Conservation (phyloP, 768 basidiomycete species). For the Leccinum subgranulosum region DNA sequence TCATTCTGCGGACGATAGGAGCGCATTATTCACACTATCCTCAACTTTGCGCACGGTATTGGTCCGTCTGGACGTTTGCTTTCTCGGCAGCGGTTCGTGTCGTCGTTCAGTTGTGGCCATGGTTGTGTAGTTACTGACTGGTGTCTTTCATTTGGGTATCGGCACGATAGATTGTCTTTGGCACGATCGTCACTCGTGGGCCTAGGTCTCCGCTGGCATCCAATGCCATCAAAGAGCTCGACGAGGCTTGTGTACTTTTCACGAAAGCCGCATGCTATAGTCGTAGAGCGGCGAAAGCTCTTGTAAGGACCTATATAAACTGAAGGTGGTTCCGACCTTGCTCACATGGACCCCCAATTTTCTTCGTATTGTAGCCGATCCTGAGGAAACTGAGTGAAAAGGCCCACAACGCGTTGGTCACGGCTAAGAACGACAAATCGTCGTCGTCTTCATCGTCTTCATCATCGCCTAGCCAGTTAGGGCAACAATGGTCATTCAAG, state of each 20-base stretch:
- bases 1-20: slow-evolving; percentile 49
- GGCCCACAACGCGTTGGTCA: slow-evolving; percentile 53
- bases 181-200: slow-evolving; percentile 72
- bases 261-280: slow-evolving; percentile 55
- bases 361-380: slow-evolving; percentile 40
- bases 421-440: slow-evolving; percentile 36
- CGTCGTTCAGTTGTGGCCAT: background rate
- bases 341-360: background rate
- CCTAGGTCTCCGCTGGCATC: slow-evolving; percentile 66
- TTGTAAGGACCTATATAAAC: slow-evolving; percentile 41
- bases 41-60: slow-evolving; percentile 50
- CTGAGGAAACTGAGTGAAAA: slow-evolving; percentile 61
- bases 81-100: slow-evolving; percentile 50
- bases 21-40: slow-evolving; percentile 49
- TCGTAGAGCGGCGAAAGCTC: slow-evolving; percentile 60
- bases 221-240: slow-evolving; percentile 66
- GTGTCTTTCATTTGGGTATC: background rate
- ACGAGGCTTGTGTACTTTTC: slow-evolving; percentile 66
- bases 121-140: background rate
- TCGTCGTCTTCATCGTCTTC: background rate
- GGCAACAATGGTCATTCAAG: slow-evolving; percentile 51
- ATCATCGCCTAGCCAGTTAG: slow-evolving; percentile 18
- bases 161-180: slow-evolving; percentile 61
- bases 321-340: background rate
- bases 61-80: slow-evolving; percentile 61